A percentile compares a stretch with the other conserved stretches of the same genome.
Conservation (phyloP, 2,329 filamentous ascomycete genomes). For the Pseudogymnoascus sp. region DNA sequence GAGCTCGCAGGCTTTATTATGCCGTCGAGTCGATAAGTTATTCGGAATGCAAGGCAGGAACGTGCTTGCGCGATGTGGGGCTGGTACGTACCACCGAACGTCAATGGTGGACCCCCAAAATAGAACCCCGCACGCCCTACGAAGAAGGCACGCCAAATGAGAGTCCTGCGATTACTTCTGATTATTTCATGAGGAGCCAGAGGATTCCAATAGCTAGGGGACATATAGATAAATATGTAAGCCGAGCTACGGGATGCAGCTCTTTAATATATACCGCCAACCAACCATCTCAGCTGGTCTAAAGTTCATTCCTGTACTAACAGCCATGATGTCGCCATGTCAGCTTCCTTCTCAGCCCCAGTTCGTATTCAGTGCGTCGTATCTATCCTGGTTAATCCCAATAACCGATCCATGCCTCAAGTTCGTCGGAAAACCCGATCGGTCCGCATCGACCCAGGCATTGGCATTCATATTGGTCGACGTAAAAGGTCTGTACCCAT, state of each 20-base stretch:
- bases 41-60: background rate
- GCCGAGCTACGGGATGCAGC: background rate
- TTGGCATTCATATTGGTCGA: conserved; percentile 37
- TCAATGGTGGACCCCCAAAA: background rate
- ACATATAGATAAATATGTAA: background rate
- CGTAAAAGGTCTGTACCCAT: conserved; percentile 45
- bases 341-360: conserved; percentile 26
- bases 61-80: background rate
- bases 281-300: background rate
- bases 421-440: conserved; percentile 37
- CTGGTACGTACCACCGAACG: background rate
- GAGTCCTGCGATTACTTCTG: background rate
- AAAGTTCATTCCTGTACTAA: background rate
- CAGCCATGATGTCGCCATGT: background rate
- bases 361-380: conserved; percentile 34
- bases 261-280: background rate
- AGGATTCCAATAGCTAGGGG: background rate
- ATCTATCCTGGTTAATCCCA: conserved; percentile 37
- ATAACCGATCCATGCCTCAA: conserved; percentile 46
- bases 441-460: conserved; percentile 39
- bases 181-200: background rate
- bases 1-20: background rate
- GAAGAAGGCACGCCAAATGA: background rate
- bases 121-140: background rate
- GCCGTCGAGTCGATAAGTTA: background rate